Base-by-base conservation (phyloP, 2,329 filamentous ascomycete species). In the Escovopsis weberi region DNA sequence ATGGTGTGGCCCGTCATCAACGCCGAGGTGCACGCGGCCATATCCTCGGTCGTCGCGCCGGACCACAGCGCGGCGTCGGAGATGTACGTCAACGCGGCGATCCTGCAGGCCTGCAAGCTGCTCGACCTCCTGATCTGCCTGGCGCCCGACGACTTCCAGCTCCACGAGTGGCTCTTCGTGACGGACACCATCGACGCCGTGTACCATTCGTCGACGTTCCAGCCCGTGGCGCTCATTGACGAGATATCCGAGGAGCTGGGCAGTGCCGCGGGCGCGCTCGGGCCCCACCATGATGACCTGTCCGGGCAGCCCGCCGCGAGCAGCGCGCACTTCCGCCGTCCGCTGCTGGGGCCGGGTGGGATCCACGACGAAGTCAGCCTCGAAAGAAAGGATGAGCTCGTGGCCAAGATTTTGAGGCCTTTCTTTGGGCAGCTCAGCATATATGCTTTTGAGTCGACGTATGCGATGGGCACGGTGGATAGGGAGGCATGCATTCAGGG, bases 161-260 rank as follows among this genome's bases (percentile, higher is more conserved):
- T 96, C n/a, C 82, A 94, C 54, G 86, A 95, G 66, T 98, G 91
- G 91, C 75, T 96, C 4, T 98, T 94, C 60, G 80, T 98, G 43
- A 94, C 87, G 2, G 91, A 98, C 61, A 96, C 89, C 12, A 88
- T 95, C 49, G 91, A 98, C 54, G 88, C 91, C 1, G 84, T 98
- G 32, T 94, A 98, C 61, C 79, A 84, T 11, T 80, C 85, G 0
- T 64, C 76, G 12, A 66, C 69, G 41, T 81, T 80, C 63, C 72
- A 78, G 46, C 74, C 85, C 2, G 67, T 83, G 3, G 85, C 85
- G 3, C 72, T 96, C 5, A 82, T 84, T 1, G 91, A 96, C 52
- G 84, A 91, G 53, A 69, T 94, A 8, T 82, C 85, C 0, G 85
- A 93, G 50, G 79, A 80, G 43, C 68, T 94, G 1, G 77, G 78